Percentiles rank a stretch among this genome's conserved stretches.
Evolutionary conservation across 1,284 basidiomycete genomes (phyloP).

Genomic region (Ganoderma lingzhi): DNA sequence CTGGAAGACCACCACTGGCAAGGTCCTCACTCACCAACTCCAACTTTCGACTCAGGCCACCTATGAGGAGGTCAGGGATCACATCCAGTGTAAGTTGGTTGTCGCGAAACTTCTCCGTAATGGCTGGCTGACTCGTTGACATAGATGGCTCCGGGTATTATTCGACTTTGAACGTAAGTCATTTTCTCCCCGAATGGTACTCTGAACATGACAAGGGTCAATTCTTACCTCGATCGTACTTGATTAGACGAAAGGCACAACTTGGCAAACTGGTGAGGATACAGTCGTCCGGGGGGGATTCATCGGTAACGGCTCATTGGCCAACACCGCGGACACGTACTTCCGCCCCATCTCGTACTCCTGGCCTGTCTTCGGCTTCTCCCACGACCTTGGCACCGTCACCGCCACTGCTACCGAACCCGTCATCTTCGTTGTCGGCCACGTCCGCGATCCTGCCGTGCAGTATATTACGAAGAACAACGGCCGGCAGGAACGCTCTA

Average conservation of each 20-base stretch:
- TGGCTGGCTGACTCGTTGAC: background rate
- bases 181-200: background rate
- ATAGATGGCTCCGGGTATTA: conserved; percentile 73
- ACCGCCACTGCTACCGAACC: conserved; percentile 45
- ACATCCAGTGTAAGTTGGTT: conserved; percentile 60
- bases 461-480: conserved; percentile 60
- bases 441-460: conserved; percentile 66
- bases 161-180: conserved; percentile 55
- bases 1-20: conserved; percentile 60
- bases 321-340: conserved; percentile 61
- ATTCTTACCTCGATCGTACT: conserved; percentile 3
- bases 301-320: conserved; percentile 60
- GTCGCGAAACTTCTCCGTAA: no score
- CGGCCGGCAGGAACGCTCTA: conserved; percentile 52
- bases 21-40: conserved; percentile 65
- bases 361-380: conserved; percentile 74
- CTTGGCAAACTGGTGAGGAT: conserved; percentile 70
- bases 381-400: conserved; percentile 61
- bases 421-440: conserved; percentile 63
- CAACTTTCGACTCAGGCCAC: conserved; percentile 55
- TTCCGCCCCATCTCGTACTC: conserved; percentile 66
- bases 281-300: conserved; percentile 62
- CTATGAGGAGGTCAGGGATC: conserved; percentile 63
- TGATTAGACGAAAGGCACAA: conserved; percentile 52
- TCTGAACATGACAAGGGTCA: background rate